Evolutionary conservation across 2,329 filamentous ascomycete genomes (phyloP), one percentile per base, ranked within the genome.

Genomic region (Fusarium gaditjirri): DNA sequence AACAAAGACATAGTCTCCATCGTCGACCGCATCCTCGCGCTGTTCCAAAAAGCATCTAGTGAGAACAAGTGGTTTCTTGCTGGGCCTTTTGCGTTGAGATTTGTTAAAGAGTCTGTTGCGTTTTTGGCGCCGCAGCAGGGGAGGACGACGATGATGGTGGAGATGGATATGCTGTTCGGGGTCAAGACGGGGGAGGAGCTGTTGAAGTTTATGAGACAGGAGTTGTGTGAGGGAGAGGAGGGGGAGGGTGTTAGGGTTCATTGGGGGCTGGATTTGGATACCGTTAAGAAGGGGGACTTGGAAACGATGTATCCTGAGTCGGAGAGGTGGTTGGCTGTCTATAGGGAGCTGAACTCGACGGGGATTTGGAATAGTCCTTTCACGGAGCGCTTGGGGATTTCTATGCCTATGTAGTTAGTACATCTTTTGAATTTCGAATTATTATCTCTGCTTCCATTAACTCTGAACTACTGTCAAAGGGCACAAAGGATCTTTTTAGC

Each of bases 111-210:
- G 27, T 53, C 56, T 0, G 8, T 7, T 35, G 56, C 46, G 16
- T 53, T 59, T 38, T 16, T 59, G 38, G 56, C 56, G 1, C 27
- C 56, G 3, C 56, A 59, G 46, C 56, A 59, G 46, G 56, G 56
- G 11, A 50, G 44, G 42, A 57, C 54, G 31, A 57, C 56, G 11
- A 59, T 59, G 56, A 59, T 59, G 56, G 56, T 59, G 1, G 56
- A 59, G 36, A 59, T 59, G 56, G 56, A 59, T 39, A 59, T 59
- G 56, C 29, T 59, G 12, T 53, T 60, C 25, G 57, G 57, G 9
- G 21, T 54, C 4, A 60, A 29, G 29, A 54, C 57, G 0, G 56
- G 44, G 27, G 44, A 59, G 8, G 36, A 53, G 8, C 3, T 59
- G 27, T 13, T 61, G 11, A 57, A 57, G 14, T 57, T 38, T 19